Evolutionary conservation across 768 basidiomycete genomes (phyloP), one percentile per base, ranked within the genome.

Genomic region (Gymnopilus dilepis): DNA sequence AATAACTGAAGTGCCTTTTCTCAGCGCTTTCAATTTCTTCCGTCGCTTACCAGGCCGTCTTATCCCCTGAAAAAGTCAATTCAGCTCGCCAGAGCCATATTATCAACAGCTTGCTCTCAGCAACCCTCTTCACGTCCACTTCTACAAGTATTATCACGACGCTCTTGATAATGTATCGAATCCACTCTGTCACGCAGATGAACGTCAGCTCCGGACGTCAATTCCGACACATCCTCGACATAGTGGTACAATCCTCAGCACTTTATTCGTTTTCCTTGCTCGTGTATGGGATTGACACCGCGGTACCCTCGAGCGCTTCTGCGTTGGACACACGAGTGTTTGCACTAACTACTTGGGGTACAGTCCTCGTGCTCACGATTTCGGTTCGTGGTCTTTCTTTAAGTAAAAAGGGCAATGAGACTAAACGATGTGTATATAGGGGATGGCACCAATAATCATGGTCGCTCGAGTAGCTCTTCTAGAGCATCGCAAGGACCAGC

Each of bases 221-320:
- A 34, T 58, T 58, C 21, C 12, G 41, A 22, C 58, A 58, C 6
- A 50, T 58, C 22, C n/a, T 58, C 17, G 58, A 58, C 22, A 58
- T 58, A 17, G 21, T 58, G 0, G 58, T 58, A 0, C 58, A 58
- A 48, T 58, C 58, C 2, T 45, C 38, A 13, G 31, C 38, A 8
- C 13, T 51, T 0, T 58, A 58, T 24, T 58, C 58, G 6, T 21
- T 58, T 15, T 47, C 58, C 24, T 31, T 58, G n/a, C 12, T 58
- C 3, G 45, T 51, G 7, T 34, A 50, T 22, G 58, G 37, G 15
- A 47, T 58, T 21, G 58, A 30, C 47, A 22, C 33, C 21, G 24
- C 24, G 30, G n/a, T 19, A 40, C 24, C 58, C 34, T 6, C 33
- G n/a, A 50, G 15, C n/a, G 34, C 12, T 51, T 40, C 30, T 24